Conservation (phyloP, 129 eudicot genomes). For the Cynara cardunculus region DNA sequence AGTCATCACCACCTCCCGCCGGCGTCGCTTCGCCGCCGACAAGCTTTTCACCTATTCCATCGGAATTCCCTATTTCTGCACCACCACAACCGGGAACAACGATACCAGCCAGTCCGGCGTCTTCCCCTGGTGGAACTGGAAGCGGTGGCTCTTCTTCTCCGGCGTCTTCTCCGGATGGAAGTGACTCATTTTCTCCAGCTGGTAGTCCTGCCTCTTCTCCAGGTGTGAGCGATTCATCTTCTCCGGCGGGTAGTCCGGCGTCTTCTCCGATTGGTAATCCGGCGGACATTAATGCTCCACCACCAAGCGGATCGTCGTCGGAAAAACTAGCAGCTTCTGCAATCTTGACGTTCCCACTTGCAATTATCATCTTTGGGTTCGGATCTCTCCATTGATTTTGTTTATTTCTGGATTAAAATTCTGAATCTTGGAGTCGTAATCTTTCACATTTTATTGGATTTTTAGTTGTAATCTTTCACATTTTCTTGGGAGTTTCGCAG, state of each 20-base stretch:
- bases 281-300: slow-evolving; percentile 11
- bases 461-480: neutral
- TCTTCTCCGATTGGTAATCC: slow-evolving; percentile 24
- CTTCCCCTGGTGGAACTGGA: neutral
- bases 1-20: neutral
- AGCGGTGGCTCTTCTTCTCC: neutral
- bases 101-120: neutral
- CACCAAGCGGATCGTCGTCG: slow-evolving; percentile 11
- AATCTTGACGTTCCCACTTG: neutral
- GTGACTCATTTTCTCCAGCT: neutral
- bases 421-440: neutral
- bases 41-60: no score
- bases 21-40: no score
- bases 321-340: neutral
- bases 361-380: neutral
- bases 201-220: slow-evolving; percentile 11
- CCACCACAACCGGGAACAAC: slow-evolving; percentile 1
- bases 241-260: no score
- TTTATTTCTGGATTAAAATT: neutral
- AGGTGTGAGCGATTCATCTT: slow-evolving; percentile 1
- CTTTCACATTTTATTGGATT: neutral
- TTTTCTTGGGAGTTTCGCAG: neutral
- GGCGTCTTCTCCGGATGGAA: neutral
- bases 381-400: slow-evolving; percentile 4
- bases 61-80: no score